These are phyloP conservation scores for Hypoxylon intermedium DNA, from an alignment of 495 filamentous ascomycete genomes.

Conservation along the genomic window DNA sequence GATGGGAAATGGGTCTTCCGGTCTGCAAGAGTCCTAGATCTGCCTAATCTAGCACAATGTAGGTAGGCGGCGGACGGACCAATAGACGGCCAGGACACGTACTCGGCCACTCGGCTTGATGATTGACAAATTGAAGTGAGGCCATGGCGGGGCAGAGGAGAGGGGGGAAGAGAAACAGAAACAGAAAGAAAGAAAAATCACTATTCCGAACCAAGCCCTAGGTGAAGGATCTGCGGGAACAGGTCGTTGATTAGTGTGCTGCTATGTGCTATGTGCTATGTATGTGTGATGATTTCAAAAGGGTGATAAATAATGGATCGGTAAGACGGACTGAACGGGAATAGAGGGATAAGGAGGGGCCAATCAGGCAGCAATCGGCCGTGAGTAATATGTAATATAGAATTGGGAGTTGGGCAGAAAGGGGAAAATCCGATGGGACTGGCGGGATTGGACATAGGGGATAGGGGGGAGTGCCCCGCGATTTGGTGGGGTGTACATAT, in stretches of 20 bases:
- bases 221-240: constrained; percentile 30
- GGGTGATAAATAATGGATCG: constrained; percentile 30
- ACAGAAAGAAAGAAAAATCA: constrained; percentile 2
- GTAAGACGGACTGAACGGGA: constrained; percentile 10
- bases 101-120: constrained; percentile 26
- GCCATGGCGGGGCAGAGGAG: neutral
- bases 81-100: constrained; percentile 27
- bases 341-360: constrained; percentile 26
- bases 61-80: constrained; percentile 24
- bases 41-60: constrained; percentile 40
- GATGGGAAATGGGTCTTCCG: constrained; percentile 16
- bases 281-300: constrained; percentile 29
- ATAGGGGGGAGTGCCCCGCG: constrained; percentile 26
- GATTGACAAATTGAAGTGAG: constrained; percentile 18
- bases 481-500: constrained; percentile 18
- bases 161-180: neutral
- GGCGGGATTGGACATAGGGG: constrained; percentile 1
- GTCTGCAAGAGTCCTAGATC: constrained; percentile 35
- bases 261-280: no score
- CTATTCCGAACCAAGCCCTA: constrained; percentile 25
- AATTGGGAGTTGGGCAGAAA: constrained; percentile 32
- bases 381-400: constrained; percentile 30
- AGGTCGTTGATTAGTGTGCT: constrained; percentile 16
- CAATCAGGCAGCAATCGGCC: constrained; percentile 38
- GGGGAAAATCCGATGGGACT: neutral